A percentile compares a stretch with the other conserved stretches of the same genome.
Evolutionary conservation across 139 green algal genomes (phyloP).

Genomic region (Chlamydomonas incerta): DNA sequence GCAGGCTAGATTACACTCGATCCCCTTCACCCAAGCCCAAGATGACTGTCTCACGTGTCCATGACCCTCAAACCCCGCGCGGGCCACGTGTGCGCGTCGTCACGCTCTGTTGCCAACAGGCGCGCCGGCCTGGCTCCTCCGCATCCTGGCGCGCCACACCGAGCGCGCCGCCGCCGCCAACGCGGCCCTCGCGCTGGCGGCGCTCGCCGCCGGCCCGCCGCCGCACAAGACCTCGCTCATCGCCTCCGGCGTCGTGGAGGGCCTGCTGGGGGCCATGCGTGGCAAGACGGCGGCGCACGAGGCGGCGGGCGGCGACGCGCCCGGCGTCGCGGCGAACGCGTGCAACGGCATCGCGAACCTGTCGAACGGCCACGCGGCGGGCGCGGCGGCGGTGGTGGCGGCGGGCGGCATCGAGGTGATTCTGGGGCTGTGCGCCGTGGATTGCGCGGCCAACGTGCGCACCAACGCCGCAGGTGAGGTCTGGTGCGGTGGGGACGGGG

Average conservation of each 20-base stretch:
- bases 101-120: not conserved
- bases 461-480: constrained; percentile 19
- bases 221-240: constrained; percentile 21
- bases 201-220: constrained; percentile 6
- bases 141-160: constrained; percentile 1
- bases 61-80: too few relatives aligned
- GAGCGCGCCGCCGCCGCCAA: constrained; percentile 19
- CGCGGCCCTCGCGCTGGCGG: not conserved
- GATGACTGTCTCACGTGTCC: too few relatives aligned
- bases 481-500: too few relatives aligned
- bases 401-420: not conserved
- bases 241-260: not conserved
- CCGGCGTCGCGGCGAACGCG: not conserved
- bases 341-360: constrained; percentile 2
- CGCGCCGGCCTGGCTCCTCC: not conserved
- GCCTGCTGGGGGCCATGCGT: not conserved
- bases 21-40: too few relatives aligned
- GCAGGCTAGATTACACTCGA: too few relatives aligned
- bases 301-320: not conserved
- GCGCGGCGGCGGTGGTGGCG: constrained; percentile 1
- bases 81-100: too few relatives aligned
- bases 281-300: not conserved
- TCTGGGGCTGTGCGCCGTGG: not conserved
- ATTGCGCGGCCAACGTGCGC: not conserved
- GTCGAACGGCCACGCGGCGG: not conserved